phyloP scores from a whole-genome alignment of 2,329 filamentous ascomycete genomes.

The Cyclaneusma minus region DNA sequence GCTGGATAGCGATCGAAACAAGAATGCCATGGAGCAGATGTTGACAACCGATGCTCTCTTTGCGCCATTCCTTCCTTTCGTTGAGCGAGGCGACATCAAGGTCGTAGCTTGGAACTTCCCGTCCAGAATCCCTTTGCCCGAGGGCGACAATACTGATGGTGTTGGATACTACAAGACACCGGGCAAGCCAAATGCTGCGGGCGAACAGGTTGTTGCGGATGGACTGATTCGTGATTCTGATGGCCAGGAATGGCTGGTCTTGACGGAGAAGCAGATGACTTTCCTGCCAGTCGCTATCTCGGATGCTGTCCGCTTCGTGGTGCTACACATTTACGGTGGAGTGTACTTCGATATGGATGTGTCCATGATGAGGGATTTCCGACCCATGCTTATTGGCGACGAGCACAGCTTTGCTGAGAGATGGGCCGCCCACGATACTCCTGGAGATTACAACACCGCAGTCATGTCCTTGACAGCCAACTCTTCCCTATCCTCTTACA shows the following conservation, averaged over 20 bases:
- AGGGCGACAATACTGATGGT: slow-evolving; percentile 30
- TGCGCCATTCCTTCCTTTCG: slow-evolving; percentile 33
- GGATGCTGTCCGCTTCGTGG: slow-evolving; percentile 37
- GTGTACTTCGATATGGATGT: slow-evolving; percentile 41
- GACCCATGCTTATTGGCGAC: slow-evolving; percentile 33
- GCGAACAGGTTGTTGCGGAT: slow-evolving; percentile 27
- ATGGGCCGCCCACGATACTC: slow-evolving; percentile 34
- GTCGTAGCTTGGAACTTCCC: slow-evolving; percentile 38
- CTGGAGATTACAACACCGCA: slow-evolving; percentile 40
- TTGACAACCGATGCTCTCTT: slow-evolving; percentile 33
- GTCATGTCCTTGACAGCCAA: slow-evolving; percentile 40
- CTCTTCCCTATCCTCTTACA: slow-evolving; percentile 35
- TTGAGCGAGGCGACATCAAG: slow-evolving; percentile 34
- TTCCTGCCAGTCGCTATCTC: slow-evolving; percentile 41
- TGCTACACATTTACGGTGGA: slow-evolving; percentile 35
- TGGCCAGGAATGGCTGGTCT: slow-evolving; percentile 34
- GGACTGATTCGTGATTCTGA: slow-evolving; percentile 31
- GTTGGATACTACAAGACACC: slow-evolving; percentile 31
- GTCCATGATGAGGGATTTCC: slow-evolving; percentile 36
- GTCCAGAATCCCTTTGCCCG: slow-evolving; percentile 32
- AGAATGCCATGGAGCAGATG: slow-evolving; percentile 33
- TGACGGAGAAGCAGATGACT: slow-evolving; percentile 38
- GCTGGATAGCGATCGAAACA: slow-evolving; percentile 35
- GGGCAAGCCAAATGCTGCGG: slow-evolving; percentile 21
- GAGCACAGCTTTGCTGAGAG: slow-evolving; percentile 35